Evolutionary conservation across 1,284 basidiomycete genomes (phyloP), one percentile per base, ranked within the genome.

Genomic region (Puccinia polysora): DNA sequence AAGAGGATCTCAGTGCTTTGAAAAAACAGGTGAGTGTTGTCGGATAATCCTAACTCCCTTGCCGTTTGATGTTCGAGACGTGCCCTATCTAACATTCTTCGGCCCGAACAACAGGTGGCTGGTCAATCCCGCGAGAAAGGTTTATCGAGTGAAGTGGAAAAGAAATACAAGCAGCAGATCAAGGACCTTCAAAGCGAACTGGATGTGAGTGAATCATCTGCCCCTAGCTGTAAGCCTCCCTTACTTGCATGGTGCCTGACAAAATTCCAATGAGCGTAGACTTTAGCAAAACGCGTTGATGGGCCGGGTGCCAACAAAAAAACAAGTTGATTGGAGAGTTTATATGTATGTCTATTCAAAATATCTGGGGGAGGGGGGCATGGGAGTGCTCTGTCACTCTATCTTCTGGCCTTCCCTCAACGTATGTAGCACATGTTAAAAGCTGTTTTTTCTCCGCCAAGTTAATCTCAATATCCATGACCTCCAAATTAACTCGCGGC

Each of bases 1-100:
- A 95, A 81, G 92, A 94, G 77, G 86, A 91, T 78, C 90, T 90
- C 78, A 86, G 86, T 34, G 87, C 89, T 76, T 81, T 95, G 74
- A 91, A 93, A 83, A 85, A 87, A 77, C 83, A 85, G 76, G 86
- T 85, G 76, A 74, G 83, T 82, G 20, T 10, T 52, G n/a, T n/a
- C n/a, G n/a, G n/a, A 28, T 6, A 15, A 7, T 30, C 40, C 36
- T 8, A 45, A 23, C 3, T 15, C 8, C 23, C 63, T 34, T 65
- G 8, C 10, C 32, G 14, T 20, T 34, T 32, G 15, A 14, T 30
- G n/a, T n/a, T n/a, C n/a, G n/a, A n/a, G 45, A 47, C 45, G 15
- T 15, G 30, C 8, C 28, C 7, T 18, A 43, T 2, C 4, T 8
- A 53, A 23, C 12, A 32, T 49, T 49, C n/a, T 4, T 25, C 25